Conservation (phyloP, 148 eudicot species). For the Hydrangea macrophylla region DNA sequence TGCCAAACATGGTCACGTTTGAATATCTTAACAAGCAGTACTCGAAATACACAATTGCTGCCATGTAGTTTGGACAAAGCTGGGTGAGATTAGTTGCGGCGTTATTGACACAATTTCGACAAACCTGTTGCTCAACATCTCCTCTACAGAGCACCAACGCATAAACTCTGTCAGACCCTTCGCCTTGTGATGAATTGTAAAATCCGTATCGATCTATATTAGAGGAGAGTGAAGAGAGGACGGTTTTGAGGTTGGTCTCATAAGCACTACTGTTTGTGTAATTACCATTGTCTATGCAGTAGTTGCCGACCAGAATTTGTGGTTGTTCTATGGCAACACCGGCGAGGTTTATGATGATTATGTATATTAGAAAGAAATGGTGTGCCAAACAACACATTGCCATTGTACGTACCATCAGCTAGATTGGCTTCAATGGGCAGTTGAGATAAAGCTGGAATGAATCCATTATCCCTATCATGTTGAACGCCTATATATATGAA, state of each 20-base stretch:
- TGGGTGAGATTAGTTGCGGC: slow-evolving; percentile 8
- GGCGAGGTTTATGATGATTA: not conserved
- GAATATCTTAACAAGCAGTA: slow-evolving; percentile 49
- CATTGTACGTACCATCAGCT: too few relatives aligned
- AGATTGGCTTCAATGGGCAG: too few relatives aligned
- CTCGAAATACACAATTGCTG: slow-evolving; percentile 40
- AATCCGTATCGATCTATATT: slow-evolving; percentile 22
- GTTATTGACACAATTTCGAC: slow-evolving; percentile 29
- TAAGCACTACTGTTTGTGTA: slow-evolving; percentile 27
- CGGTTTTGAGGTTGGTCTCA: slow-evolving; percentile 30
- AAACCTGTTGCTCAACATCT: slow-evolving; percentile 16
- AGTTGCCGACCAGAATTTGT: not conserved
- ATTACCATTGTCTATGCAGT: slow-evolving; percentile 25
- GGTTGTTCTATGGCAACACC: too few relatives aligned
- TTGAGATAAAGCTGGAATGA: too few relatives aligned
- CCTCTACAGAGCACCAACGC: slow-evolving; percentile 41
- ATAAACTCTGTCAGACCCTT: slow-evolving; percentile 22
- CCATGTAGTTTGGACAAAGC: slow-evolving; percentile 31
- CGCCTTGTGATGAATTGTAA: slow-evolving; percentile 29
- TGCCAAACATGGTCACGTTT: slow-evolving; percentile 21
- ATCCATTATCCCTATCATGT: too few relatives aligned
- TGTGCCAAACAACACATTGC: too few relatives aligned
- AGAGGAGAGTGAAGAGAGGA: slow-evolving; percentile 28
- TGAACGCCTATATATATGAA: too few relatives aligned
- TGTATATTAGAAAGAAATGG: not conserved